These are phyloP conservation scores for Didymella exigua DNA, from an alignment of 2,329 filamentous ascomycete genomes.

Conservation along the genomic window DNA sequence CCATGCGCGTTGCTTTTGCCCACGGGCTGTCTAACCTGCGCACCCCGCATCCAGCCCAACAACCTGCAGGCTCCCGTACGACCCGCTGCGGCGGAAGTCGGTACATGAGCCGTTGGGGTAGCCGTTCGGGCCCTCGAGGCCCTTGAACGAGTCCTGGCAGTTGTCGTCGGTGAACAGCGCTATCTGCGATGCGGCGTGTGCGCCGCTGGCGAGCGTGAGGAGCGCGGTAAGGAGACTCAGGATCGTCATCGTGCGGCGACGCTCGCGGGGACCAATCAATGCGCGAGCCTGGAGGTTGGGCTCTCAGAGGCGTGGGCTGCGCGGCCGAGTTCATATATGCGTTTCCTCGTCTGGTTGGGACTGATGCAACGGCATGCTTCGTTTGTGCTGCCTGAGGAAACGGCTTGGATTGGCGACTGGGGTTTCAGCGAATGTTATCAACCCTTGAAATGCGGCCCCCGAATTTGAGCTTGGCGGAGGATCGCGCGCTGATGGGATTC, in stretches of 20 bases:
- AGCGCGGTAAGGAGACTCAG: background rate
- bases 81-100: constrained; percentile 5
- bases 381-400: background rate
- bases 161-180: constrained; percentile 4
- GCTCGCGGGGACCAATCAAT: too few species aligned
- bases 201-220: background rate
- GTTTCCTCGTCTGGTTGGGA: background rate
- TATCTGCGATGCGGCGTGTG: background rate
- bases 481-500: background rate
- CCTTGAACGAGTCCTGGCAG: constrained; percentile 6
- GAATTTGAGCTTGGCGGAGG: background rate
- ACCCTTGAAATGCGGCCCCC: background rate
- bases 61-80: constrained; percentile 12
- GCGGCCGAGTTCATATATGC: too few species aligned
- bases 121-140: constrained; percentile 8
- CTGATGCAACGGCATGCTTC: background rate
- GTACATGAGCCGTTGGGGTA: constrained; percentile 11
- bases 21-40: background rate
- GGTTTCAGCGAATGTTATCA: background rate
- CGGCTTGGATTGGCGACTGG: background rate
- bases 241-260: too few species aligned
- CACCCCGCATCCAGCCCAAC: constrained; percentile 9
- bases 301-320: too few species aligned
- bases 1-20: too few species aligned
- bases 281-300: too few species aligned